phyloP scores from a whole-genome alignment of 2,329 filamentous ascomycete genomes.

The Colletotrichum chlorophyti region DNA sequence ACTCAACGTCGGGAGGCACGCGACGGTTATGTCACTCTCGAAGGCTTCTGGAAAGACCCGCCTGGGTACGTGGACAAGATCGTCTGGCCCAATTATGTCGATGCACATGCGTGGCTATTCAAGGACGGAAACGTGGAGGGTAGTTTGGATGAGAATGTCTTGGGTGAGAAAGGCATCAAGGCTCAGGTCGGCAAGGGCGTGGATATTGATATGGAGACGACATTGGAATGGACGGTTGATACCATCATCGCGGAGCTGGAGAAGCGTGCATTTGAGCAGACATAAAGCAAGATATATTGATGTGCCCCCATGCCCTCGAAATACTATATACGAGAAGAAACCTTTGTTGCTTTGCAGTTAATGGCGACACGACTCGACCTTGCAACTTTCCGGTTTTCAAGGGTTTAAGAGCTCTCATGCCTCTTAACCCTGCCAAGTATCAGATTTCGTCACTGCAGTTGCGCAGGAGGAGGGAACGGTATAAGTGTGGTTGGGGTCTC shows the following conservation, averaged over 20 bases:
- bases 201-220: conserved; percentile 65
- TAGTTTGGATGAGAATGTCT: conserved; percentile 52
- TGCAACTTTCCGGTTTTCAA: no score
- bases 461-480: conserved; percentile 41
- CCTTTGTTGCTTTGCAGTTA: no score
- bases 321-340: no score
- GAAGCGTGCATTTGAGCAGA: neutral
- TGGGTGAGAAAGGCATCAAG: conserved; percentile 51
- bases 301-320: no score
- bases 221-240: conserved; percentile 74
- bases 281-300: no score
- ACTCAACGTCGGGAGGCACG: conserved; percentile 72
- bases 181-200: conserved; percentile 54
- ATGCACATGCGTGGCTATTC: conserved; percentile 84
- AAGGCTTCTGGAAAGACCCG: conserved; percentile 96
- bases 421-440: conserved; percentile 40
- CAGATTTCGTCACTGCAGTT: conserved; percentile 35
- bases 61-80: conserved; percentile 92
- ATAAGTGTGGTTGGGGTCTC: conserved; percentile 58
- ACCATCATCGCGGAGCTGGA: conserved; percentile 59
- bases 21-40: conserved; percentile 78
- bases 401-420: neutral
- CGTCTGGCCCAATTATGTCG: conserved; percentile 94
- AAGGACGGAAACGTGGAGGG: conserved; percentile 71
- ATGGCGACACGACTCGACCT: no score